These are phyloP conservation scores for Oenanthe javanica DNA, from an alignment of 140 eudicot species.

Conservation along the genomic window DNA sequence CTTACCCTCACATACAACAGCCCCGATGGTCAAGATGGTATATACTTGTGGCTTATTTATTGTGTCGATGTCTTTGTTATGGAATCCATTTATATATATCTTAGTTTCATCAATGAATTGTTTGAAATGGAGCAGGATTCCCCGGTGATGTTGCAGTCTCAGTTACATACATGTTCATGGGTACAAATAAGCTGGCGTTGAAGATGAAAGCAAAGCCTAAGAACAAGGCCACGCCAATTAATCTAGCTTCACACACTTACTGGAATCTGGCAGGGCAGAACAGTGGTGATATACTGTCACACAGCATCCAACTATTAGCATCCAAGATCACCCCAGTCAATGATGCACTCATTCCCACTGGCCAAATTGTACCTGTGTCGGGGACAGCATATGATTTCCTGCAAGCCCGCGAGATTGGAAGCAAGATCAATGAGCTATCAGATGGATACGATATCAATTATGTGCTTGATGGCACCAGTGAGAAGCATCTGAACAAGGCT, in stretches of 20 bases:
- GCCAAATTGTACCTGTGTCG: constrained; percentile 27
- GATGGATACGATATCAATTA: constrained; percentile 61
- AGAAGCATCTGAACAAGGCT: constrained; percentile 29
- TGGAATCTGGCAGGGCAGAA: constrained; percentile 61
- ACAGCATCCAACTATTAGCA: constrained; percentile 33
- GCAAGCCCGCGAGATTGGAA: constrained; percentile 29
- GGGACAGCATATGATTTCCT: constrained; percentile 58
- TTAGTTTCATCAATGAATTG: background rate
- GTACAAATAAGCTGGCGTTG: constrained; percentile 29
- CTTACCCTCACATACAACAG: constrained; percentile 46
- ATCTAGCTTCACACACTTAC: constrained; percentile 55
- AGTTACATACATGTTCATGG: constrained; percentile 44
- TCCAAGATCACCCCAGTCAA: constrained; percentile 51
- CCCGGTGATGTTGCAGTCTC: constrained; percentile 38
- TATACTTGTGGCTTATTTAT: background rate
- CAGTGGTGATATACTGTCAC: constrained; percentile 44
- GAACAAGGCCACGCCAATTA: constrained; percentile 57
- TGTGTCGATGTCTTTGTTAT: background rate
- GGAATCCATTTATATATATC: no score
- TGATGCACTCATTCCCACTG: constrained; percentile 44
- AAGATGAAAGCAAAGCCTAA: constrained; percentile 45
- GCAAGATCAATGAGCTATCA: constrained; percentile 27
- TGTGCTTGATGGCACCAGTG: constrained; percentile 22
- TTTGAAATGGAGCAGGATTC: constrained; percentile 32
- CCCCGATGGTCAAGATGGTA: constrained; percentile 60